phyloP scores from a whole-genome alignment of 495 filamentous ascomycete genomes.

The Lasiosphaeriaceae sp. region DNA sequence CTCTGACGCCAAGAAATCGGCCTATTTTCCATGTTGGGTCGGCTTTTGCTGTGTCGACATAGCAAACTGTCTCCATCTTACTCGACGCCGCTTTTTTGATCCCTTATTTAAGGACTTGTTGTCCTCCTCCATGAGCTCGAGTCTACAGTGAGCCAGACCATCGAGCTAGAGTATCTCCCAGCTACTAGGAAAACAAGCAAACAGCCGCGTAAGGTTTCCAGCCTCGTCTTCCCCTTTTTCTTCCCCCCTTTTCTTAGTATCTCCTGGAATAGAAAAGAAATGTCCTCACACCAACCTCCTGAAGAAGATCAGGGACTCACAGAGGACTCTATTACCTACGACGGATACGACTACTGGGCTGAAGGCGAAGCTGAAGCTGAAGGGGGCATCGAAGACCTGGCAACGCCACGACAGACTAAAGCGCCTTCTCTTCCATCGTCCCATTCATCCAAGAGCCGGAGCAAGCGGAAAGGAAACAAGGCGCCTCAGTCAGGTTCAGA shows the following conservation, averaged over 20 bases:
- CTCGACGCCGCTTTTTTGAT: neutral
- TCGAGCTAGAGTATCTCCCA: neutral
- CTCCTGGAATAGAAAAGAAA: constrained; percentile 3
- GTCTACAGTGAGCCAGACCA: neutral
- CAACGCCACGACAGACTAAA: neutral
- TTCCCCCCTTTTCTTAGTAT: neutral
- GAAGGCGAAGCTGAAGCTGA: constrained; percentile 4
- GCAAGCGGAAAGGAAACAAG: constrained; percentile 16
- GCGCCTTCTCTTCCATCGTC: constrained; percentile 5
- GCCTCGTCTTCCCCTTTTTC: neutral
- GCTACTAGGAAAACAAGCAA: neutral
- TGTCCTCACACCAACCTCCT: constrained; percentile 30
- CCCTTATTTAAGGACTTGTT: neutral
- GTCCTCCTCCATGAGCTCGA: neutral
- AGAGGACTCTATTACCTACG: constrained; percentile 3
- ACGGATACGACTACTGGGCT: constrained; percentile 5
- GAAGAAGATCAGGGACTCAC: constrained; percentile 22
- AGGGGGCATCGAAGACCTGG: neutral
- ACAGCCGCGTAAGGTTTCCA: neutral
- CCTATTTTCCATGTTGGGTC: neutral
- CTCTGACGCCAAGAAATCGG: neutral
- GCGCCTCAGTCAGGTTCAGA: constrained; percentile 27
- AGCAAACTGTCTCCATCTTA: neutral
- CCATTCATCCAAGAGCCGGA: constrained; percentile 11
- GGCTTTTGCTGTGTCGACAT: neutral